Evolutionary conservation across 2,329 filamentous ascomycete species (phyloP).

Genomic region (Xylariaceae sp.): DNA sequence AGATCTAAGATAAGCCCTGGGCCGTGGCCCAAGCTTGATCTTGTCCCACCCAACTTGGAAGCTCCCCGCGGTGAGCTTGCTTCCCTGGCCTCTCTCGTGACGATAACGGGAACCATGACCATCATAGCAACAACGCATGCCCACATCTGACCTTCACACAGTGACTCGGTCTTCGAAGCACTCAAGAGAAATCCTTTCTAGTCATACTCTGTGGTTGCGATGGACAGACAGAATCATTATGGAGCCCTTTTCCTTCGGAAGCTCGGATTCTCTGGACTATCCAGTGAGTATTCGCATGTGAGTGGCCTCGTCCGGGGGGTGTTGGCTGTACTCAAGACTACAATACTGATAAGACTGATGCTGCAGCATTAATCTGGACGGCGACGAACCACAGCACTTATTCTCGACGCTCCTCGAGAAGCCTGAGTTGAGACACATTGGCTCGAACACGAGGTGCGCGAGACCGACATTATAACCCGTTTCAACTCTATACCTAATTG

Average conservation of each 20-base stretch:
- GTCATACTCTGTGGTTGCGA: too few relatives aligned
- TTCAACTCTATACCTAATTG: conserved; percentile 8
- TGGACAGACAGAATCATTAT: conserved; percentile 41
- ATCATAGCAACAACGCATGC: too few relatives aligned
- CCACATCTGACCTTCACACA: too few relatives aligned
- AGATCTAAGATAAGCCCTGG: conserved; percentile 2
- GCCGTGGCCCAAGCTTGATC: neutral
- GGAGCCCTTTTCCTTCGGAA: conserved; percentile 96
- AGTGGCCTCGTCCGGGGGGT: conserved; percentile 15
- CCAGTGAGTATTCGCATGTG: conserved; percentile 65
- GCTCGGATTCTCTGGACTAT: conserved; percentile 77
- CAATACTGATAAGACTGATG: conserved; percentile 1
- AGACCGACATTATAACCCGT: conserved; percentile 15
- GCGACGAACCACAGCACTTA: conserved; percentile 68
- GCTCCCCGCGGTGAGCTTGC: neutral
- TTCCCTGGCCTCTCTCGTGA: neutral
- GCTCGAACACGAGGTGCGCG: conserved; percentile 71
- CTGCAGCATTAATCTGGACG: conserved; percentile 55
- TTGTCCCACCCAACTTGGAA: too few relatives aligned
- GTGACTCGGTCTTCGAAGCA: too few relatives aligned
- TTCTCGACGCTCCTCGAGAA: conserved; percentile 75
- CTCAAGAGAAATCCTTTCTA: too few relatives aligned
- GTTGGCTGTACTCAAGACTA: neutral
- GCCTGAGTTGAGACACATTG: conserved; percentile 79
- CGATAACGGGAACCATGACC: too few relatives aligned